phyloP scores from a whole-genome alignment of 2,329 filamentous ascomycete genomes.

The Nemania abortiva region DNA sequence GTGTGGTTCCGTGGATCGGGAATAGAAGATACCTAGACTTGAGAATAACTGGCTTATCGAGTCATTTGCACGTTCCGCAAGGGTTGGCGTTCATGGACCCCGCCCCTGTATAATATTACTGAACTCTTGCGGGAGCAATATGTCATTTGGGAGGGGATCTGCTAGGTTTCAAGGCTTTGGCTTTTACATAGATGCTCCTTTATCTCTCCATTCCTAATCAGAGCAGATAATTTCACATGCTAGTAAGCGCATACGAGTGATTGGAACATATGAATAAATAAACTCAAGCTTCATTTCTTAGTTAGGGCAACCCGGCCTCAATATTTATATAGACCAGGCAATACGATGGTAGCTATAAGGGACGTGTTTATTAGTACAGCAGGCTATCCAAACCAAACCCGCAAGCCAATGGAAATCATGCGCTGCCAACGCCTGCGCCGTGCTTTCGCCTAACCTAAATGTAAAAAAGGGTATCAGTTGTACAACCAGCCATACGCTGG shows the following conservation, averaged over 20 bases:
- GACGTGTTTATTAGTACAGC: conserved; percentile 9
- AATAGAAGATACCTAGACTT: conserved; percentile 1
- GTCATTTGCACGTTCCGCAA: neutral
- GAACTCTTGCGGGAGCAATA: neutral
- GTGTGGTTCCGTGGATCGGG: conserved; percentile 22
- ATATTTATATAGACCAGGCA: neutral
- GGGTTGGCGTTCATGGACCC: too few relatives aligned
- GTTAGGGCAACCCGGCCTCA: neutral
- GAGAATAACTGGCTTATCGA: neutral
- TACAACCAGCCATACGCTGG: conserved; percentile 30
- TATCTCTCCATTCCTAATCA: neutral
- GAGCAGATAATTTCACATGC: neutral
- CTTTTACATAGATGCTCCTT: neutral
- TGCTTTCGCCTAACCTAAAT: conserved; percentile 27
- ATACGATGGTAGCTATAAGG: neutral
- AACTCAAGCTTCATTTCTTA: neutral
- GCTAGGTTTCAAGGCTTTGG: neutral
- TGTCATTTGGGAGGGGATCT: too few relatives aligned
- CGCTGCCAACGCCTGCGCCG: conserved; percentile 2
- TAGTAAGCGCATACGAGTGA: neutral
- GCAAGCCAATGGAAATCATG: neutral
- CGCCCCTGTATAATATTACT: neutral
- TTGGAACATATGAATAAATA: neutral
- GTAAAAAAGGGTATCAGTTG: conserved; percentile 22
- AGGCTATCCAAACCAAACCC: conserved; percentile 8